Evolutionary conservation across 2,329 filamentous ascomycete species (phyloP), one percentile per base, ranked within the genome.

Genomic region (Acrocalymma vagum): DNA sequence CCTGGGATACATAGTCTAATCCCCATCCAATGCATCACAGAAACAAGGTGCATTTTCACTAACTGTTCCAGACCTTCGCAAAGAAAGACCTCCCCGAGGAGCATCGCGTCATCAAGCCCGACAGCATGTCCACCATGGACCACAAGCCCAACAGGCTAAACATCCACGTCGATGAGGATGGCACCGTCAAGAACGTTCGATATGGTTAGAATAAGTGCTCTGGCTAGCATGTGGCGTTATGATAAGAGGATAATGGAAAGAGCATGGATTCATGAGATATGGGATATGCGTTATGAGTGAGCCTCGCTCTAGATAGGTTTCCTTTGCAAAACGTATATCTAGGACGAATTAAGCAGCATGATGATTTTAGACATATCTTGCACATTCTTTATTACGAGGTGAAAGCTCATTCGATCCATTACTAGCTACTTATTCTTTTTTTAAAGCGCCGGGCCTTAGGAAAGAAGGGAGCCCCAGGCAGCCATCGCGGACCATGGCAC

Each of bases 101-200:
- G 49, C 73, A 77, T 60, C 71, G 76, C 33, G 63, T 79, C 5
- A 47, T 78, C 26, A 68, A 73, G 63, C 68, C 73, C 27, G 75
- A 71, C 41, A 69, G 70, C 40, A 71, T 76, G 68, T 64, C 60
- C 51, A 77, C 73, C 9, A 71, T 72, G 72, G 76, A 78, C 45
- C 60, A 70, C 54, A 74, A 74, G 53, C 74, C 75, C 7, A 72
- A 78, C 17, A 58, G 75, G 31, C 53, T 79, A 45, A 79, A 78
- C 48, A 69, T 79, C 23, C 75, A 78, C 49, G 74, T 77, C 38
- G 69, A 59, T 28, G 72, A 75, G 9, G 71, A 78, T 39, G 76
- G 76, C 3, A 77, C 72, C 3, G 75, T 79, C 13, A 70, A 62
- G 58, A 75, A 78, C 48, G 72, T 78, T 23, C 72, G 64, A 10